Base-by-base conservation (phyloP, 768 basidiomycete genomes). In the Terana coerulea region DNA sequence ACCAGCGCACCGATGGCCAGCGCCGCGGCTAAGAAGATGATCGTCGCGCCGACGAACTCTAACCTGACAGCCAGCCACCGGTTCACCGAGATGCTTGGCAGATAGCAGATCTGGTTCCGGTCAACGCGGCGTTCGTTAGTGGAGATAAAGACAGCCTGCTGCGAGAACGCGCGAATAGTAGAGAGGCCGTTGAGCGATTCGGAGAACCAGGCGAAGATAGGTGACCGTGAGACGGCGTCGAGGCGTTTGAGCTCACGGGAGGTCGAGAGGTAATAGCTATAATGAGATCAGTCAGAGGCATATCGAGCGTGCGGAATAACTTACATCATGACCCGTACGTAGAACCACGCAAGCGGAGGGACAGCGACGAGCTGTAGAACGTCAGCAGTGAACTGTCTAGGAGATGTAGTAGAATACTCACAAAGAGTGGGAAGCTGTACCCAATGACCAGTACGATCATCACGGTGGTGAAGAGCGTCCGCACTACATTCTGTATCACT, bases 121-220 rank as follows among this genome's bases (percentile, higher is more conserved):
- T 97, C 93, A 33, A 95, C 75, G 6, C 88, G 81, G 17, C 77
- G 79, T 49, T 86, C 80, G 57, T 88, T 92, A 31, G 79, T 79
- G 8, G 76, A 70, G 15, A 78, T 72, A 63, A 94, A 95, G 9
- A 85, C 69, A 0, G 67, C 42, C 61, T 90, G 83, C 55, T 91
- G 89, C 30, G 73, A 67, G 71, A 86, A 94, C 0, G 90, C 89
- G 0, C 91, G 80, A 59, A 95, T 93, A 2, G 90, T 93, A 0
- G 88, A 83, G 31, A 91, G 67, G 5, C 92, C 92, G 3, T 79
- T 76, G 31, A 84, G 69, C 2, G 80, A 85, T 64, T 91, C 90
- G 1, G 86, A 86, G 64, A 91, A 91, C 84, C 86, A 88, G 0
- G 86, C 86, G 66, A 95, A 95, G 52, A 98, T 91, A 1, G 95